Evolutionary conservation across 1,139 yeast species (phyloP).

Genomic region (Blastobotrys persicus): DNA sequence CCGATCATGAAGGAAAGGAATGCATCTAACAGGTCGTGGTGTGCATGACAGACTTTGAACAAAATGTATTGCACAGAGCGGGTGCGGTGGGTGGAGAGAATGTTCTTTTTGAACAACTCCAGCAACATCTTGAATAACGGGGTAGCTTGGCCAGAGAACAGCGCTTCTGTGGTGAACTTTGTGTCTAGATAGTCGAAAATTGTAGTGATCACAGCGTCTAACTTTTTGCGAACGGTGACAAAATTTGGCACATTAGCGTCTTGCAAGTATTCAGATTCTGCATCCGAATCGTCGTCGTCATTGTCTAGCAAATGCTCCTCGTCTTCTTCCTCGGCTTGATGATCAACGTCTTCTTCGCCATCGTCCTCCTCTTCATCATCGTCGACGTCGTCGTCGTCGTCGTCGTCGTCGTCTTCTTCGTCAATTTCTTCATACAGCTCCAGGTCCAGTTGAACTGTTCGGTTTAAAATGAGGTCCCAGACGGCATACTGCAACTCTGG

Average conservation of each 20-base stretch:
- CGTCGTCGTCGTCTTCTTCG: slow-evolving; percentile 76
- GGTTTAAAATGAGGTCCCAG: slow-evolving; percentile 80
- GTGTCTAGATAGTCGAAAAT: slow-evolving; percentile 52
- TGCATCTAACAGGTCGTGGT: slow-evolving; percentile 80
- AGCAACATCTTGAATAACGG: slow-evolving; percentile 71
- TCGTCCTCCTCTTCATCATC: slow-evolving; percentile 38
- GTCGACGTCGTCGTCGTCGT: slow-evolving; percentile 56
- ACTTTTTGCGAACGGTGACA: slow-evolving; percentile 44
- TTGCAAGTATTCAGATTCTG: slow-evolving; percentile 36
- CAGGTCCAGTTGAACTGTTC: slow-evolving; percentile 85
- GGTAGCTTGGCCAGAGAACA: slow-evolving; percentile 65
- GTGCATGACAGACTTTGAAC: slow-evolving; percentile 79
- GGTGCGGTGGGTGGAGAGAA: slow-evolving; percentile 90
- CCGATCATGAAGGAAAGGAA: slow-evolving; percentile 80
- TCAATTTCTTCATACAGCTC: slow-evolving; percentile 87
- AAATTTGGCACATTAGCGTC: slow-evolving; percentile 27
- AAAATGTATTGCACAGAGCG: slow-evolving; percentile 82
- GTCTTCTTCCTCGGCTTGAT: slow-evolving; percentile 26
- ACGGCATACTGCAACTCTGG: slow-evolving; percentile 64
- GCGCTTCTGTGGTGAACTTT: slow-evolving; percentile 51
- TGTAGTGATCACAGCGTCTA: slow-evolving; percentile 63
- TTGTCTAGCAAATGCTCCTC: slow-evolving; percentile 28
- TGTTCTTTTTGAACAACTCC: slow-evolving; percentile 73
- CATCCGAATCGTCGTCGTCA: slow-evolving; percentile 34
- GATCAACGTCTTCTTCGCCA: slow-evolving; percentile 23